Evolutionary conservation across 352 stramenopile genomes (phyloP).

Genomic region (Pythium guiyangense): DNA sequence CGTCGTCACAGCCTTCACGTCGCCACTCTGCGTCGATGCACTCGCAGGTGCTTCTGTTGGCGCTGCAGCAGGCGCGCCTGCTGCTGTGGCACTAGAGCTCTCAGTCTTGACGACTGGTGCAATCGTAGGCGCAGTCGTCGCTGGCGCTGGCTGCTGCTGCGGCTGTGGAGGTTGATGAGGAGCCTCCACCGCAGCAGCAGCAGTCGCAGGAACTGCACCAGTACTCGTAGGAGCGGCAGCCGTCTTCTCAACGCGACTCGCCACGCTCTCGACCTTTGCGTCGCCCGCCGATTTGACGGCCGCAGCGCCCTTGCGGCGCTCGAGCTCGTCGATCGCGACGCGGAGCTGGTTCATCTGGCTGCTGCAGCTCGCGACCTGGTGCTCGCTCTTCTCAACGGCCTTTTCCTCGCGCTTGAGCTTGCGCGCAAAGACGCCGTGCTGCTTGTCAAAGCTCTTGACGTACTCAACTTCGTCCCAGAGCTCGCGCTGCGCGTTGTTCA

Average conservation of each 20-base stretch:
- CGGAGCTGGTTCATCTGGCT: constrained; percentile 81
- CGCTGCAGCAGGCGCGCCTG: neutral
- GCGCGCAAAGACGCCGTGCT: constrained; percentile 59
- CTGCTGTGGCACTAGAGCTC: neutral
- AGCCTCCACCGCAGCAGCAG: neutral
- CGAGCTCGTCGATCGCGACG: constrained; percentile 67
- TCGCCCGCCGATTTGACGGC: neutral
- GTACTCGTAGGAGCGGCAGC: neutral
- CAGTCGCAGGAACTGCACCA: neutral
- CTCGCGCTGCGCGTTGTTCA: constrained; percentile 53
- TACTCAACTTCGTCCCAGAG: constrained; percentile 84
- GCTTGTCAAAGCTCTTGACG: constrained; percentile 80
- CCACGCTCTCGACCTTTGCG: constrained; percentile 21
- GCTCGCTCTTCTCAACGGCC: constrained; percentile 74
- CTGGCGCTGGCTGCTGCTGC: no score
- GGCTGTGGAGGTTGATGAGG: no score
- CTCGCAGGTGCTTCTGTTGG: neutral
- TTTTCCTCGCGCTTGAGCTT: constrained; percentile 87
- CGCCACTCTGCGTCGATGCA: neutral
- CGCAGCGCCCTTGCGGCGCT: constrained; percentile 36
- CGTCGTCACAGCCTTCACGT: neutral
- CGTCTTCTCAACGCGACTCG: constrained; percentile 14
- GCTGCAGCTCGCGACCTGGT: constrained; percentile 69
- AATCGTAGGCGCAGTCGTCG: no score
- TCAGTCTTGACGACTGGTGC: no score